Conservation (phyloP, 1,284 basidiomycete species). For the Pascua guehoae region DNA sequence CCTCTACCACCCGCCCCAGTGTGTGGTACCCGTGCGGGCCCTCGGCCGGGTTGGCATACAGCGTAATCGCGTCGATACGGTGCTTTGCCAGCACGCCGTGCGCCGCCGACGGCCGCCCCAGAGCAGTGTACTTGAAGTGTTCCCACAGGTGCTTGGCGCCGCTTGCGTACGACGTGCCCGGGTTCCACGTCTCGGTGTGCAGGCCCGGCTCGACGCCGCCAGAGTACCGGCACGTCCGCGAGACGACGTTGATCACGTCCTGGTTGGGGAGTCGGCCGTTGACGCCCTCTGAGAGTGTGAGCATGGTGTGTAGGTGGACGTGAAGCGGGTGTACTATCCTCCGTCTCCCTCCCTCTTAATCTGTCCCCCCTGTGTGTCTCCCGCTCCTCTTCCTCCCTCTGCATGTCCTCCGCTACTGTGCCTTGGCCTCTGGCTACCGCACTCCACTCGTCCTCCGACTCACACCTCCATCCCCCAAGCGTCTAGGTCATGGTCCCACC, state of each 20-base stretch:
- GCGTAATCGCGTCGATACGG: slow-evolving; percentile 87
- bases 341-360: too few relatives aligned
- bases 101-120: slow-evolving; percentile 47
- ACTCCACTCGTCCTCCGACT: too few relatives aligned
- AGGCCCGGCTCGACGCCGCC: slow-evolving; percentile 69
- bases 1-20: slow-evolving; percentile 81
- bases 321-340: background rate
- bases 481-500: too few relatives aligned
- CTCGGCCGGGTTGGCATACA: slow-evolving; percentile 79
- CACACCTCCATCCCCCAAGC: too few relatives aligned
- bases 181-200: slow-evolving; percentile 61
- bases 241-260: slow-evolving; percentile 82
- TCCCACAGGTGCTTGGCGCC: slow-evolving; percentile 33
- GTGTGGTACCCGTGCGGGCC: slow-evolving; percentile 95
- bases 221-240: slow-evolving; percentile 66
- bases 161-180: slow-evolving; percentile 14
- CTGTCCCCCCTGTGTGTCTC: too few relatives aligned
- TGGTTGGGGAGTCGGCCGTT: slow-evolving; percentile 95
- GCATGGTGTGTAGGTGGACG: background rate
- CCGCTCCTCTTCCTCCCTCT: too few relatives aligned
- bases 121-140: slow-evolving; percentile 41
- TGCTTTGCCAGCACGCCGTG: slow-evolving; percentile 57
- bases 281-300: slow-evolving; percentile 67
- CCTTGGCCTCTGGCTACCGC: too few relatives aligned
- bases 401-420: too few relatives aligned